These are phyloP conservation scores for Rhizophagus prolifer DNA, from an alignment of 192 early-diverging fungal species.

Conservation along the genomic window DNA sequence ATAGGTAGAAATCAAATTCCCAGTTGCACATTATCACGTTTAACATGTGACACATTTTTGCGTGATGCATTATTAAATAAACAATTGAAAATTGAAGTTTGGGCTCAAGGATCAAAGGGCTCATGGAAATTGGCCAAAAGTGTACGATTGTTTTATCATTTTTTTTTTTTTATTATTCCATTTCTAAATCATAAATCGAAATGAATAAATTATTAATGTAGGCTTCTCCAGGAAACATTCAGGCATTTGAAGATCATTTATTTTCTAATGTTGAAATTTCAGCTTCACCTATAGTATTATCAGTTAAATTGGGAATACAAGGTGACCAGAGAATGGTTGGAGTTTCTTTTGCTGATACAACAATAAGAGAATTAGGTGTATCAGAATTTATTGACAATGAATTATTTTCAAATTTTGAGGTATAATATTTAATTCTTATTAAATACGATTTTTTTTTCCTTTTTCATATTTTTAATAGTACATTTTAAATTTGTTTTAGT, in stretches of 20 bases:
- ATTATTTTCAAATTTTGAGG: conserved; percentile 90
- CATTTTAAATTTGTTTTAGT: conserved; percentile 39
- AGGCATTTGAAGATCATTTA: conserved; percentile 87
- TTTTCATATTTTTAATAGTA: conserved; percentile 9
- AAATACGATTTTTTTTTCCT: neutral
- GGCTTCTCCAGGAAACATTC: conserved; percentile 96
- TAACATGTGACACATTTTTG: conserved; percentile 74
- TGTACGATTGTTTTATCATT: conserved; percentile 16
- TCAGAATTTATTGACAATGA: conserved; percentile 93
- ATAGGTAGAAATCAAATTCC: conserved; percentile 58
- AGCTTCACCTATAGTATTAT: conserved; percentile 77
- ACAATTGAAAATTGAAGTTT: conserved; percentile 83
- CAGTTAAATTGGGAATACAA: conserved; percentile 58
- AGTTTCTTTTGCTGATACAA: conserved; percentile 86
- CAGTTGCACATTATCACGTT: conserved; percentile 76
- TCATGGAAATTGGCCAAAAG: conserved; percentile 52
- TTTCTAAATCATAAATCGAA: neutral
- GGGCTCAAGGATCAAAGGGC: conserved; percentile 50
- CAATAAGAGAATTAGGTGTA: conserved; percentile 75
- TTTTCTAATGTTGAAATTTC: conserved; percentile 74
- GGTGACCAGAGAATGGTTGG: conserved; percentile 77
- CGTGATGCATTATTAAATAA: conserved; percentile 74
- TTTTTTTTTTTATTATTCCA: neutral
- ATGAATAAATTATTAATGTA: conserved; percentile 8
- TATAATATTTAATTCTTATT: conserved; percentile 28